These are phyloP conservation scores for Boletus eberwhitei DNA, from an alignment of 768 basidiomycete species.

Conservation along the genomic window DNA sequence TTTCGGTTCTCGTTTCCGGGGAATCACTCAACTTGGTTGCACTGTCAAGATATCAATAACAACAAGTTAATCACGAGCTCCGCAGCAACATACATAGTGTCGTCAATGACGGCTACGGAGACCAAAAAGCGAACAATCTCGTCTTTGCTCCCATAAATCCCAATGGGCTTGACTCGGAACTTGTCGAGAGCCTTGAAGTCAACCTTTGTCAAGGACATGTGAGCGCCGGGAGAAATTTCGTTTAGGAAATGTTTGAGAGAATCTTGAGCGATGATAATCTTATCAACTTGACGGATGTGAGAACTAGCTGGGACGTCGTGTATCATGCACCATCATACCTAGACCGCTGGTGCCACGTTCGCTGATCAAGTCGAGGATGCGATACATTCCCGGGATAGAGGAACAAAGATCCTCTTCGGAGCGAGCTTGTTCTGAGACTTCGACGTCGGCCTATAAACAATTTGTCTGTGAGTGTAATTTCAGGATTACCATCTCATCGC, in stretches of 20 bases:
- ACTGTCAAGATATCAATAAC: conserved; percentile 7
- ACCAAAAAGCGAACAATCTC: conserved; percentile 49
- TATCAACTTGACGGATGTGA: conserved; percentile 44
- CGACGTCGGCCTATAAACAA: conserved; percentile 17
- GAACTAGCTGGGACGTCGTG: not conserved
- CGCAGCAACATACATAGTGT: conserved; percentile 35
- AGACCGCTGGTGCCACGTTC: conserved; percentile 50
- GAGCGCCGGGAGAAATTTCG: conserved; percentile 46
- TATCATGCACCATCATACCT: conserved; percentile 33
- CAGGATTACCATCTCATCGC: not conserved
- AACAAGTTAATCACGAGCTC: not conserved
- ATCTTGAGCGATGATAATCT: conserved; percentile 57
- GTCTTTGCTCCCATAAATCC: conserved; percentile 53
- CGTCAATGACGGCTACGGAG: conserved; percentile 36
- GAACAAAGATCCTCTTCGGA: conserved; percentile 23
- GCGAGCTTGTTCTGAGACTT: conserved; percentile 4
- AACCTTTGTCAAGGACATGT: conserved; percentile 52
- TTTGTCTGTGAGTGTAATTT: not conserved
- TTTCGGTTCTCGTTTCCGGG: not conserved
- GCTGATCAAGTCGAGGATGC: conserved; percentile 51
- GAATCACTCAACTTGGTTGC: conserved; percentile 8
- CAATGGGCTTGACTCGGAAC: conserved; percentile 44
- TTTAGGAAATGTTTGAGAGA: conserved; percentile 49
- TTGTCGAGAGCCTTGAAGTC: conserved; percentile 53
- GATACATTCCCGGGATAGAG: conserved; percentile 45